These are phyloP conservation scores for Arthrobotrys conoides DNA, from an alignment of 2,329 filamentous ascomycete species.

Conservation along the genomic window DNA sequence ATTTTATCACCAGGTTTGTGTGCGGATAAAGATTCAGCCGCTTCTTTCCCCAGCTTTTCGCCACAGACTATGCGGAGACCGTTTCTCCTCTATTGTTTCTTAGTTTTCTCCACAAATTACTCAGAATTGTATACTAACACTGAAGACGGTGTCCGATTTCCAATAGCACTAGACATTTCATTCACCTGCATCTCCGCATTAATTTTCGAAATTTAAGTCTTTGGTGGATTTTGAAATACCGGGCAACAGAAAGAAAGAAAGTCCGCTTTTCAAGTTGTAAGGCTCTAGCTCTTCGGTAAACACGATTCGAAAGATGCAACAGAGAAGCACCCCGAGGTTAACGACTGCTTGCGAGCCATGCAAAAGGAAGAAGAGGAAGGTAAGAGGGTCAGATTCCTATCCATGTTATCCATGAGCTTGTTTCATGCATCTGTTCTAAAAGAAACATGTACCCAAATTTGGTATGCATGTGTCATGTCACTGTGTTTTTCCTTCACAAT, in stretches of 20 bases:
- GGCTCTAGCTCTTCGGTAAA: neutral
- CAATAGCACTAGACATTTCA: conserved; percentile 9
- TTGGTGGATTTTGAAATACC: conserved; percentile 15
- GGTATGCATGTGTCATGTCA: too few species aligned
- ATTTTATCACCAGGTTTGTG: conserved; percentile 41
- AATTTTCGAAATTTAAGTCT: conserved; percentile 1
- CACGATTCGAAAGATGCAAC: conserved; percentile 33
- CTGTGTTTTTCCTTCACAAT: too few species aligned
- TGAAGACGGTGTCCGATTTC: neutral
- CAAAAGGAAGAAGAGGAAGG: conserved; percentile 53
- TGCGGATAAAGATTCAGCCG: conserved; percentile 48
- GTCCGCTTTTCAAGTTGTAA: neutral
- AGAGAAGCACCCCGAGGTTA: conserved; percentile 29
- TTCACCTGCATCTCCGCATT: neutral
- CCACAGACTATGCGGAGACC: conserved; percentile 26
- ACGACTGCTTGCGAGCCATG: conserved; percentile 48
- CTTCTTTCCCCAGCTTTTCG: conserved; percentile 32
- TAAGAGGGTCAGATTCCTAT: conserved; percentile 18
- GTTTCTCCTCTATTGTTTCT: conserved; percentile 34
- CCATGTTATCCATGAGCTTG: neutral
- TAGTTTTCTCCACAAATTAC: conserved; percentile 36
- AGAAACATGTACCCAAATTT: neutral
- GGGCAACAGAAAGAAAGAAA: conserved; percentile 8
- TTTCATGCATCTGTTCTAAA: neutral
- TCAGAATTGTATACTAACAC: neutral